A percentile compares a stretch with the other conserved stretches of the same genome.
phyloP scores from a whole-genome alignment of 1,284 basidiomycete species.

The Cutaneotrichosporon cavernicola region DNA sequence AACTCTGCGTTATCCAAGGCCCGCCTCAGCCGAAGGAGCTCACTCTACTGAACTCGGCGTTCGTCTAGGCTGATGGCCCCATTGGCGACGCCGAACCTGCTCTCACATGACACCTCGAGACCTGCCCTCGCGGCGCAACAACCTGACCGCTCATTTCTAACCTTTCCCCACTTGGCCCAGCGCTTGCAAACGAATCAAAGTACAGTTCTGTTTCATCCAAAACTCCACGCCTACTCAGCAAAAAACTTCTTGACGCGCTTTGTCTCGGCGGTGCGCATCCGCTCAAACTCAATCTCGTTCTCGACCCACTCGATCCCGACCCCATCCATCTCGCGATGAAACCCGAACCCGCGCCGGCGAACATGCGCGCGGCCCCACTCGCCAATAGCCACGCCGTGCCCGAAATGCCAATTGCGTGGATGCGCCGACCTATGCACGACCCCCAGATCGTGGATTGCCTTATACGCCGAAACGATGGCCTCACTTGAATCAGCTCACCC shows the following conservation, averaged over 20 bases:
- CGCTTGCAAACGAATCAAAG: no score
- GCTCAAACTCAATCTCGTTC: slow-evolving; percentile 4
- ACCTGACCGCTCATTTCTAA: no score
- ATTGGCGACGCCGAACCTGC: no score
- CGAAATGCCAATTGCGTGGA: neutral
- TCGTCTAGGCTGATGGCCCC: no score
- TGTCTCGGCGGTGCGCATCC: neutral
- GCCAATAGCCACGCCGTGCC: neutral
- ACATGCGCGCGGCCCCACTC: slow-evolving; percentile 1
- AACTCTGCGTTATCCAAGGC: no score
- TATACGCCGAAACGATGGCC: neutral
- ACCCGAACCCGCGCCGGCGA: neutral
- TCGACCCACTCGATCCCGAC: neutral
- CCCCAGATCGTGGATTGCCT: neutral
- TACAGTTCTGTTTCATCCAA: no score
- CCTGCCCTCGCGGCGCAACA: no score
- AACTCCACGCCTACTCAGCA: no score
- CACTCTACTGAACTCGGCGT: no score
- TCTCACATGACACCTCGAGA: no score
- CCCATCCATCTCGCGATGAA: neutral
- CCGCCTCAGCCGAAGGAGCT: no score
- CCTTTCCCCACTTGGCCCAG: no score
- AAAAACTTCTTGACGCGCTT: neutral
- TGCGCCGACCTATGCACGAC: neutral
- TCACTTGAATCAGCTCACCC: neutral